These are phyloP conservation scores for Eimeria mitis DNA, from an alignment of 169 alveolate species.

Conservation along the genomic window DNA sequence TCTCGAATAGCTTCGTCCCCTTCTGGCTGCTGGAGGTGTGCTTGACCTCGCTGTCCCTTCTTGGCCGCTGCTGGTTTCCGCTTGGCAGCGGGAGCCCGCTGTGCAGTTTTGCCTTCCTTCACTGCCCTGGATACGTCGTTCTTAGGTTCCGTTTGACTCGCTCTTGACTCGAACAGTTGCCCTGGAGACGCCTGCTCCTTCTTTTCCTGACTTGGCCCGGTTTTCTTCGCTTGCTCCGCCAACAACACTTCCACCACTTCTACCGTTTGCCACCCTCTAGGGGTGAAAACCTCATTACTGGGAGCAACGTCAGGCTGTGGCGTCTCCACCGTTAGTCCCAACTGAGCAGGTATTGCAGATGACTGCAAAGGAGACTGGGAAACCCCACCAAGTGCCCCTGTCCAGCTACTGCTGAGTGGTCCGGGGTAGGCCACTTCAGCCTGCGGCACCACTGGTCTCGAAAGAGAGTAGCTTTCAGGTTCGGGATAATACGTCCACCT, in stretches of 20 bases:
- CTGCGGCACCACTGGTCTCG: constrained; percentile 11
- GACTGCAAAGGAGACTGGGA: neutral
- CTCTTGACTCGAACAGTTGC: neutral
- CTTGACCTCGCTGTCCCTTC: neutral
- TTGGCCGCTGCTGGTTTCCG: constrained; percentile 48
- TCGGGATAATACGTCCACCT: constrained; percentile 25
- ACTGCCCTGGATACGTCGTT: neutral
- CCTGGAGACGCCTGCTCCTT: neutral
- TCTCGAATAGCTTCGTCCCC: neutral
- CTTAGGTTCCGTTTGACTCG: neutral
- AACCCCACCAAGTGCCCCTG: neutral
- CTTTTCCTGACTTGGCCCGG: neutral
- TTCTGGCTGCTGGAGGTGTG: neutral
- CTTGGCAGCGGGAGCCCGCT: constrained; percentile 30
- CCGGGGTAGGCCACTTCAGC: neutral
- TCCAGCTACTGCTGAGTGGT: constrained; percentile 14
- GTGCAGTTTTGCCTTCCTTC: neutral
- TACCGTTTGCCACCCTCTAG: neutral
- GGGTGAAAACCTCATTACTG: neutral
- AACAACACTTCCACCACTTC: neutral
- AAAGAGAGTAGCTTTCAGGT: neutral
- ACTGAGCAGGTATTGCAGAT: neutral
- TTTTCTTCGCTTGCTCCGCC: neutral
- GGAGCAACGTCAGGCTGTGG: neutral
- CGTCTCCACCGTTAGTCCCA: neutral